Evolutionary conservation across 495 filamentous ascomycete genomes (phyloP).

Genomic region (Aspergillus wentii): DNA sequence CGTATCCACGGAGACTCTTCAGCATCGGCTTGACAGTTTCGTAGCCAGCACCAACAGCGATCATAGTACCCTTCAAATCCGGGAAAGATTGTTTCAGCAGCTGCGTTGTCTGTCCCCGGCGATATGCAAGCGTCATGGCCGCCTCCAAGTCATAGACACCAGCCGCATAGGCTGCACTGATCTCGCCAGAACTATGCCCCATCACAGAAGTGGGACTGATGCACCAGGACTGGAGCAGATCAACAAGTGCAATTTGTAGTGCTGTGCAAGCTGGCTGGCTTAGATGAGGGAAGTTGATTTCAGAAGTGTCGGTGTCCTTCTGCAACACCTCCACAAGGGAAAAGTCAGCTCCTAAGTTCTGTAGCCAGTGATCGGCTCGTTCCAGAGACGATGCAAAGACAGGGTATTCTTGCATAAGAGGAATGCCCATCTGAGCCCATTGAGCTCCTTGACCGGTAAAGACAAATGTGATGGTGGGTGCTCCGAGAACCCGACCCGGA

Average conservation of each 20-base stretch:
- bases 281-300: not conserved
- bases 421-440: constrained; percentile 24
- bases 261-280: constrained; percentile 36
- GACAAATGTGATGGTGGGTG: constrained; percentile 14
- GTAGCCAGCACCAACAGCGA: not conserved
- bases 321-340: not conserved
- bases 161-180: constrained; percentile 21
- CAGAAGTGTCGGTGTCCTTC: too few relatives aligned
- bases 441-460: constrained; percentile 34
- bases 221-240: constrained; percentile 26
- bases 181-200: constrained; percentile 24
- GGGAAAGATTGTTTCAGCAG: not conserved
- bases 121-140: not conserved
- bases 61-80: not conserved
- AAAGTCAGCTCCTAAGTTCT: constrained; percentile 1
- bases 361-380: constrained; percentile 9
- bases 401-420: constrained; percentile 10
- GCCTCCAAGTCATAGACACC: constrained; percentile 20
- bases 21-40: not conserved
- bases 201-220: constrained; percentile 24
- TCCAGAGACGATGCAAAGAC: constrained; percentile 9
- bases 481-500: not conserved
- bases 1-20: not conserved
- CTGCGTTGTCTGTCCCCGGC: not conserved
- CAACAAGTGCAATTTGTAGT: constrained; percentile 40